Percentiles rank a stretch among this genome's conserved stretches.
Conservation (phyloP, 306 rosid species). For the Cucurbita maxima region DNA sequence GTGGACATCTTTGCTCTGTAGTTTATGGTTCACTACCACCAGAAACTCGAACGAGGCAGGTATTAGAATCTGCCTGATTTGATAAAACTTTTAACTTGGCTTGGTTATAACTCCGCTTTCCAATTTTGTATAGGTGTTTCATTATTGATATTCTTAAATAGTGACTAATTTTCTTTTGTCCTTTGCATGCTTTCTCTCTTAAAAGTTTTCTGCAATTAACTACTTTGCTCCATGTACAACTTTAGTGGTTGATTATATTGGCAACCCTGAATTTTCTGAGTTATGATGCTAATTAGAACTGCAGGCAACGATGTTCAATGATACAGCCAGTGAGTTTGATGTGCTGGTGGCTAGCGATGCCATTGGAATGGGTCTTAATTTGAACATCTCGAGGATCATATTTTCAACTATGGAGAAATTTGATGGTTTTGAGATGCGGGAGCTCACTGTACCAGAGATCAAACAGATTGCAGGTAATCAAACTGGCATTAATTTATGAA, state of each 20-base stretch:
- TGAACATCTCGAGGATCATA: constrained; percentile 88
- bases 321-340: constrained; percentile 73
- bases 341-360: constrained; percentile 98
- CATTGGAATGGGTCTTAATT: constrained; percentile 96
- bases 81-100: constrained; percentile 2
- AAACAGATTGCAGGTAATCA: constrained; percentile 84
- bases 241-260: neutral
- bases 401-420: constrained; percentile 76
- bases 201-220: too few species aligned
- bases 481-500: neutral
- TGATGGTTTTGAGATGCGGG: constrained; percentile 63
- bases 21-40: constrained; percentile 98
- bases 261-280: constrained; percentile 15
- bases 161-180: too few species aligned
- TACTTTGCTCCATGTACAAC: too few species aligned
- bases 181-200: too few species aligned
- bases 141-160: too few species aligned
- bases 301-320: constrained; percentile 89
- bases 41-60: constrained; percentile 96
- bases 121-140: neutral
- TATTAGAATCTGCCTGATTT: constrained; percentile 21
- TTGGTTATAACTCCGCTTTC: constrained; percentile 6
- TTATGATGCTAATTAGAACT: constrained; percentile 38
- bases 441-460: constrained; percentile 65
- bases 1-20: constrained; percentile 80